Conservation (phyloP, 495 filamentous ascomycete genomes). For the Aspergillus bridgeri region DNA sequence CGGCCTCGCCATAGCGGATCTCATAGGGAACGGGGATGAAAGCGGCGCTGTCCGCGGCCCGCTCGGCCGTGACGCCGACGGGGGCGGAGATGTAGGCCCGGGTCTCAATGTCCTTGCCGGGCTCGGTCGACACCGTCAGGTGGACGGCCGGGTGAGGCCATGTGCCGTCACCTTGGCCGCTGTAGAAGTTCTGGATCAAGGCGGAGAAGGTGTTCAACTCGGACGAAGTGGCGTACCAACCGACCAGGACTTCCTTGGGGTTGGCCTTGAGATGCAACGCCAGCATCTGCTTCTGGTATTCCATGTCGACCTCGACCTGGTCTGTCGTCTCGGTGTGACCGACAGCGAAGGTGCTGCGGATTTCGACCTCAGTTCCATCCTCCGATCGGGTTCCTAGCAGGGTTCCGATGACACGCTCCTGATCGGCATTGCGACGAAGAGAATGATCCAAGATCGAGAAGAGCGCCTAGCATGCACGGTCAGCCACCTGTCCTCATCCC, state of each 20-base stretch:
- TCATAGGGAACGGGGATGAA: slow-evolving; percentile 96
- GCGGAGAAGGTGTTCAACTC: slow-evolving; percentile 97
- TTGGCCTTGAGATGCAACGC: slow-evolving; percentile 88
- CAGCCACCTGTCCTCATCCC: no score
- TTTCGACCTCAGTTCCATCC: slow-evolving; percentile 93
- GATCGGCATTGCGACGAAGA: slow-evolving; percentile 79
- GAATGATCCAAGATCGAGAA: slow-evolving; percentile 98
- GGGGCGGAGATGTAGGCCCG: slow-evolving; percentile 91
- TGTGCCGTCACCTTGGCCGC: slow-evolving; percentile 90
- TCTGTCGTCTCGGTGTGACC: slow-evolving; percentile 97
- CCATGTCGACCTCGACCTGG: slow-evolving; percentile 99
- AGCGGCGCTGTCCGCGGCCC: slow-evolving; percentile 88
- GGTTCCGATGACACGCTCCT: slow-evolving; percentile 93
- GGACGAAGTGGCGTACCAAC: slow-evolving; percentile 95
- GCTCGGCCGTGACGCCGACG: slow-evolving; percentile 90
- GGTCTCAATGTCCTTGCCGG: slow-evolving; percentile 79
- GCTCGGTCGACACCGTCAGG: slow-evolving; percentile 84
- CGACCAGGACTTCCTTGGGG: slow-evolving; percentile 88
- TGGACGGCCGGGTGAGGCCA: slow-evolving; percentile 95
- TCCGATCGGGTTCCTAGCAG: slow-evolving; percentile 88
- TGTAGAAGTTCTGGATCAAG: slow-evolving; percentile 99
- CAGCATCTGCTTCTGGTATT: slow-evolving; percentile 99
- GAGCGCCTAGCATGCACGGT: slow-evolving; percentile 59
- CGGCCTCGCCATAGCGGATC: slow-evolving; percentile 83
- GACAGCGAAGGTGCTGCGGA: slow-evolving; percentile 93